These are phyloP conservation scores for Herpetomonas tarakana DNA, from an alignment of 208 protist species.

Conservation along the genomic window DNA sequence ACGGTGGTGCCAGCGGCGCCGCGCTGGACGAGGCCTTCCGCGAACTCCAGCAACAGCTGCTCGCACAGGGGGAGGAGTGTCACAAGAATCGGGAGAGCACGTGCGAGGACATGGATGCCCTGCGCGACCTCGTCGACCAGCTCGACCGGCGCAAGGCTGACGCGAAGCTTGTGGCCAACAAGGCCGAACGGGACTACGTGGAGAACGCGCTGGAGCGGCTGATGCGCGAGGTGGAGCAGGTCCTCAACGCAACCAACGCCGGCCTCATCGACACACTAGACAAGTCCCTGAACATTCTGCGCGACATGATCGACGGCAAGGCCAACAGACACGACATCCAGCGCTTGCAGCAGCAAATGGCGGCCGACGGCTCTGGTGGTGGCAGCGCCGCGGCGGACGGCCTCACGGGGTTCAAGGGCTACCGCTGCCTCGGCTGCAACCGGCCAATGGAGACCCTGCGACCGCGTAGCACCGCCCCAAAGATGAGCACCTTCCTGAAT, in stretches of 20 bases:
- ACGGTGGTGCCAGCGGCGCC: constrained; percentile 3
- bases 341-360: constrained; percentile 65
- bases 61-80: constrained; percentile 30
- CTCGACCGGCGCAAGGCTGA: constrained; percentile 88
- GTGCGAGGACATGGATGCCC: constrained; percentile 38
- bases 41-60: constrained; percentile 66
- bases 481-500: constrained; percentile 76
- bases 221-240: constrained; percentile 92
- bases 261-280: constrained; percentile 90
- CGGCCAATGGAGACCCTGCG: constrained; percentile 78
- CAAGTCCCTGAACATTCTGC: constrained; percentile 85
- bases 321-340: constrained; percentile 83
- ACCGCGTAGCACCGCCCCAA: constrained; percentile 44
- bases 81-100: constrained; percentile 18
- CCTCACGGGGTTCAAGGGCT: constrained; percentile 83
- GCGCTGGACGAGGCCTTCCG: constrained; percentile 38
- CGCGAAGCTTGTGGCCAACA: constrained; percentile 84
- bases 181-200: constrained; percentile 90
- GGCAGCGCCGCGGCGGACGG: constrained; percentile 51
- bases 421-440: constrained; percentile 88
- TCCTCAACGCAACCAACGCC: constrained; percentile 88
- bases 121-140: constrained; percentile 66
- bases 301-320: constrained; percentile 90
- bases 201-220: constrained; percentile 90
- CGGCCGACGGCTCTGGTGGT: constrained; percentile 29